These are phyloP conservation scores for Globisporangium okanoganense DNA, from an alignment of 352 stramenopile species.

Conservation along the genomic window DNA sequence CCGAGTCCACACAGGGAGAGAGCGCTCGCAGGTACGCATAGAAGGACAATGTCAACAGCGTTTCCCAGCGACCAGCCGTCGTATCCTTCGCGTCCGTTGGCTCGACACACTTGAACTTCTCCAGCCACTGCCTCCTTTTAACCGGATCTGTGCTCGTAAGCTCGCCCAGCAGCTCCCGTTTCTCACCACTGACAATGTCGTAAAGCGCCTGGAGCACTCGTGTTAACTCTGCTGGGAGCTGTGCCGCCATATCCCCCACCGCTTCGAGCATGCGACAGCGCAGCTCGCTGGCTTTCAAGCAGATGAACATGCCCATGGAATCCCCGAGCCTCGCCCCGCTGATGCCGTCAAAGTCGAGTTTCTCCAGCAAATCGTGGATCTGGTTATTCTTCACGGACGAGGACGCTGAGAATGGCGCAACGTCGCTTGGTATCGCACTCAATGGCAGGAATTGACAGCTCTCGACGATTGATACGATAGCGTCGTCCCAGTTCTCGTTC, in stretches of 20 bases:
- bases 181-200: constrained; percentile 44
- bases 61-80: not conserved
- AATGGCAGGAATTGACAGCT: constrained; percentile 40
- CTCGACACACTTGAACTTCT: not conserved
- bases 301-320: constrained; percentile 29
- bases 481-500: constrained; percentile 33
- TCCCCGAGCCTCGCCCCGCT: constrained; percentile 8
- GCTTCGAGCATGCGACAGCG: constrained; percentile 58
- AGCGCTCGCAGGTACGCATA: constrained; percentile 62
- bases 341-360: constrained; percentile 71
- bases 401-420: constrained; percentile 22
- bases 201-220: constrained; percentile 31
- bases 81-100: not conserved
- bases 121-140: constrained; percentile 2
- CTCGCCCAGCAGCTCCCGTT: constrained; percentile 19
- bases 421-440: constrained; percentile 26
- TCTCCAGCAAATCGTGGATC: constrained; percentile 44
- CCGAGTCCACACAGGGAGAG: constrained; percentile 56
- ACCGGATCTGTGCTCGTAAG: not conserved
- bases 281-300: constrained; percentile 42
- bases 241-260: constrained; percentile 69
- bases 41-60: constrained; percentile 55
- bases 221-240: constrained; percentile 23
- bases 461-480: constrained; percentile 38
- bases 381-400: constrained; percentile 13